Conservation (phyloP, 2,329 filamentous ascomycete species). For the Hirsutella rhossiliensis region DNA sequence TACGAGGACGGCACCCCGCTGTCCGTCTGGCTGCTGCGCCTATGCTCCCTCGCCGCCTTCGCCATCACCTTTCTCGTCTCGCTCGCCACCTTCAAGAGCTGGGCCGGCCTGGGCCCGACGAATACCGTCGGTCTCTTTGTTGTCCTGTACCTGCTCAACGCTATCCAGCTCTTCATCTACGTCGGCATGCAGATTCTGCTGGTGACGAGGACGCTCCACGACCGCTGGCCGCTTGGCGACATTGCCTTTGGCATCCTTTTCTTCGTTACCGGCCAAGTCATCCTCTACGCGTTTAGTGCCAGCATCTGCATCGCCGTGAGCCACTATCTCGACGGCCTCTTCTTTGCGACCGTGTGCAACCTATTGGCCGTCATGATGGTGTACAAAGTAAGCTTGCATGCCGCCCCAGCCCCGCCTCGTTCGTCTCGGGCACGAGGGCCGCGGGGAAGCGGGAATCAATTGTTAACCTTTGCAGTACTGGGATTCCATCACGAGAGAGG, state of each 20-base stretch:
- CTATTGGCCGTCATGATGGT: conserved; percentile 97
- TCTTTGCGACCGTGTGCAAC: conserved; percentile 91
- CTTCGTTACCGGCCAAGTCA: conserved; percentile 82
- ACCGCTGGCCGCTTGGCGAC: conserved; percentile 89
- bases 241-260: conserved; percentile 85
- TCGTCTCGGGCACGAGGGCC: not conserved
- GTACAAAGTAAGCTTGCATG: conserved; percentile 60
- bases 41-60: conserved; percentile 71
- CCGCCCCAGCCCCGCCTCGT: not conserved
- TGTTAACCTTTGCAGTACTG: conserved; percentile 57
- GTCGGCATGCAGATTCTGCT: conserved; percentile 78
- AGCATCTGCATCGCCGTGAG: conserved; percentile 72
- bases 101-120: conserved; percentile 72
- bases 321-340: conserved; percentile 89
- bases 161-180: conserved; percentile 75
- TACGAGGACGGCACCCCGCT: conserved; percentile 94
- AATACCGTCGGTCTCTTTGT: conserved; percentile 86
- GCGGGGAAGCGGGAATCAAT: not conserved
- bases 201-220: conserved; percentile 80
- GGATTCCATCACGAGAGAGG: conserved; percentile 97
- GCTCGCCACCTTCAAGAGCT: conserved; percentile 83
- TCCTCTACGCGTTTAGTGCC: conserved; percentile 81
- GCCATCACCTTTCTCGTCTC: conserved; percentile 76
- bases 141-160: conserved; percentile 84
- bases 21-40: conserved; percentile 83